phyloP scores from a whole-genome alignment of 495 filamentous ascomycete species.

The Xylaria longipes region DNA sequence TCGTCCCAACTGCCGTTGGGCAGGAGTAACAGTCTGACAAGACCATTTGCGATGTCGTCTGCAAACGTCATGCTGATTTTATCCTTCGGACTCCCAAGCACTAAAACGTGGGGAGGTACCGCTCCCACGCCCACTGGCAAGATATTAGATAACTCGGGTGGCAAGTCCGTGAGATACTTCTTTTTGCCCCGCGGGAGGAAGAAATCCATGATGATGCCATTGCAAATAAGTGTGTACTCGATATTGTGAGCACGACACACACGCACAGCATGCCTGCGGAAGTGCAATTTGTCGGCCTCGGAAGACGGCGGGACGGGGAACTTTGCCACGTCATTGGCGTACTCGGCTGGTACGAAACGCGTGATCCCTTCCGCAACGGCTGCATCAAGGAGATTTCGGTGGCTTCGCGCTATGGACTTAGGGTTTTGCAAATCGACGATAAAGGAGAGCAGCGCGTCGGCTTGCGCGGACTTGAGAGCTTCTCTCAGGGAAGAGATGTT shows the following conservation, averaged over 20 bases:
- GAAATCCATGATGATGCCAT: conserved; percentile 2
- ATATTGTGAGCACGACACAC: neutral
- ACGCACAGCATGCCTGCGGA: neutral
- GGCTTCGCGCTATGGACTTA: no score
- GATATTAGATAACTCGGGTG: neutral
- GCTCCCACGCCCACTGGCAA: neutral
- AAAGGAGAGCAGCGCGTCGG: no score
- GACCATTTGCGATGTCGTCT: neutral
- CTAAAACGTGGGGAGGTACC: neutral
- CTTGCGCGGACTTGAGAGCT: no score
- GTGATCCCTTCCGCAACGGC: no score
- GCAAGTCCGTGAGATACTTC: neutral
- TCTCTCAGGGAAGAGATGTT: neutral
- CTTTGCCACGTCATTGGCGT: no score
- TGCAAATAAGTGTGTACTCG: neutral
- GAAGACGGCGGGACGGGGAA: no score
- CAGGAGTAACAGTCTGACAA: neutral
- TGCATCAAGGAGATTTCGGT: no score
- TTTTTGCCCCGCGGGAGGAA: neutral
- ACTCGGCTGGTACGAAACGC: no score
- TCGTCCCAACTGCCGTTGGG: neutral
- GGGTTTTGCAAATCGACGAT: no score
- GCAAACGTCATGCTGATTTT: neutral
- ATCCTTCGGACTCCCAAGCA: neutral
- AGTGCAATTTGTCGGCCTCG: neutral